Evolutionary conservation across 306 rosid species (phyloP).

Genomic region (Parietaria judaica): DNA sequence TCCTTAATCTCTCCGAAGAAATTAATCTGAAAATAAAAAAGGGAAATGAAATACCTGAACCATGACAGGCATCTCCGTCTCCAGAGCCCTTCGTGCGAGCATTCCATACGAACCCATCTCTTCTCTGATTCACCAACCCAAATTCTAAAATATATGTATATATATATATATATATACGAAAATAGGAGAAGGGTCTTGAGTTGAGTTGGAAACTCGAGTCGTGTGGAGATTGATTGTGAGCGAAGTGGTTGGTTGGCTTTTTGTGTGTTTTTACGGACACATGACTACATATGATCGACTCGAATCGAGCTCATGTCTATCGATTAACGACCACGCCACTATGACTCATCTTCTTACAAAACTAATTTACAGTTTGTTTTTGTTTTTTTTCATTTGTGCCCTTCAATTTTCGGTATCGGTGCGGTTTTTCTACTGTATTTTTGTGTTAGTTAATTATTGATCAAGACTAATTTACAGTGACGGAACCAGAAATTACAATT

Average conservation of each 20-base stretch:
- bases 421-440: no score
- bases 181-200: no score
- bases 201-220: no score
- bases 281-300: no score
- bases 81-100: constrained; percentile 52
- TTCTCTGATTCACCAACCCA: constrained; percentile 10
- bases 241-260: background rate
- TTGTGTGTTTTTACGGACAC: background rate
- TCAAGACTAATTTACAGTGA: no score
- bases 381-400: background rate
- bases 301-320: background rate
- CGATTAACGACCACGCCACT: background rate
- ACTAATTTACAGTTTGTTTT: background rate
- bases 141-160: constrained; percentile 14
- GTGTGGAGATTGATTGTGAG: background rate
- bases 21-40: background rate
- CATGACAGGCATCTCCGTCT: constrained; percentile 54
- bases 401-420: no score
- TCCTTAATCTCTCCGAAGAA: constrained; percentile 4
- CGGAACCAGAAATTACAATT: no score
- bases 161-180: no score
- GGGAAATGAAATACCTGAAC: constrained; percentile 29
- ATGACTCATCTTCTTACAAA: background rate
- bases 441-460: no score
- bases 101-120: constrained; percentile 43